phyloP scores from a whole-genome alignment of 495 filamentous ascomycete genomes.

The Lepidopterella palustris region DNA sequence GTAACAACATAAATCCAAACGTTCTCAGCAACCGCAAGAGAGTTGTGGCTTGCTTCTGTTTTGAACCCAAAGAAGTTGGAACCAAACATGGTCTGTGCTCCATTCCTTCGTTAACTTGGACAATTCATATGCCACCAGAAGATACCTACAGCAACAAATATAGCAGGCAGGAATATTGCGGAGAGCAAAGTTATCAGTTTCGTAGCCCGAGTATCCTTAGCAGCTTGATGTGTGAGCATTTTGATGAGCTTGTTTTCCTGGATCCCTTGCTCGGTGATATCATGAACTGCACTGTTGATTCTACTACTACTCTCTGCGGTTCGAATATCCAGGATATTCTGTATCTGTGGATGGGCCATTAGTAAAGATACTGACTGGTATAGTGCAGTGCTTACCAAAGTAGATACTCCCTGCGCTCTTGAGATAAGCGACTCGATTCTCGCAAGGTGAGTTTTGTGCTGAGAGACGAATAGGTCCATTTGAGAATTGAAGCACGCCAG shows the following conservation, averaged over 20 bases:
- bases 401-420: not conserved
- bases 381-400: not conserved
- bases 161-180: not conserved
- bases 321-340: not conserved
- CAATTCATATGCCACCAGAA: not conserved
- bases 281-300: not conserved
- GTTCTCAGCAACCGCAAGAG: not conserved
- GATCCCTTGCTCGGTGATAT: not conserved
- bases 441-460: not conserved
- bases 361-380: not conserved
- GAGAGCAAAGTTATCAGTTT: not conserved
- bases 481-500: not conserved
- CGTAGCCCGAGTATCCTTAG: not conserved
- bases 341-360: not conserved
- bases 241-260: not conserved
- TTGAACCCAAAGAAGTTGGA: not conserved
- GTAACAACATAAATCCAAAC: not conserved
- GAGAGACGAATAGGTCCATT: not conserved
- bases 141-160: not conserved
- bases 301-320: not conserved
- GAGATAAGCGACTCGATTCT: not conserved
- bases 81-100: not conserved
- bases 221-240: not conserved
- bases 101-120: not conserved
- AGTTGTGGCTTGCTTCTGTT: not conserved